phyloP scores from a whole-genome alignment of 192 early-diverging fungal genomes.

The Umbelopsis sp. region DNA sequence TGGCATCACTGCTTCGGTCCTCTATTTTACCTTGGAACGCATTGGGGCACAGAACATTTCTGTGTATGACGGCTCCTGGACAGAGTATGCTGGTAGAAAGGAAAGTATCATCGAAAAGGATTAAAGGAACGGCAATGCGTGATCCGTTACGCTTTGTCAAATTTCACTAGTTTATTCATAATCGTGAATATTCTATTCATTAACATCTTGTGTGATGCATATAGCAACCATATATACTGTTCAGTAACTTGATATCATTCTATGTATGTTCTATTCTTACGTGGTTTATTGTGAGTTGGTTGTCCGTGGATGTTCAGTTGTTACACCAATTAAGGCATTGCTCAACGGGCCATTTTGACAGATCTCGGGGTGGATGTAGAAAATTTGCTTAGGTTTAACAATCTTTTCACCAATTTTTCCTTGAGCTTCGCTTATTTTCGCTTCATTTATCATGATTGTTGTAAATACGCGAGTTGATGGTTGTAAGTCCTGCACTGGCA shows the following conservation, averaged over 20 bases:
- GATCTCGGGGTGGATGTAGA: slow-evolving; percentile 52
- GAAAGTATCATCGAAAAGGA: slow-evolving; percentile 67
- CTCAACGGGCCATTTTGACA: slow-evolving; percentile 40
- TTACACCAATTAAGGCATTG: neutral
- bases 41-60: slow-evolving; percentile 66
- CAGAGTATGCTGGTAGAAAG: slow-evolving; percentile 79
- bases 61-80: slow-evolving; percentile 92
- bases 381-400: slow-evolving; percentile 42
- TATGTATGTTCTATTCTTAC: neutral
- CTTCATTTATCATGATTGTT: slow-evolving; percentile 47
- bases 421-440: slow-evolving; percentile 22
- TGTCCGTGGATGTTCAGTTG: neutral
- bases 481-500: slow-evolving; percentile 47
- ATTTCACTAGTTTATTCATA: neutral
- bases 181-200: neutral
- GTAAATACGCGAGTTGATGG: slow-evolving; percentile 59
- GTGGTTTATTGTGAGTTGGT: neutral
- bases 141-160: neutral
- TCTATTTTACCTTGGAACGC: slow-evolving; percentile 78
- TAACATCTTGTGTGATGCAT: neutral
- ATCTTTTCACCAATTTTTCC: slow-evolving; percentile 37
- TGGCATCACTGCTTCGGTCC: slow-evolving; percentile 83
- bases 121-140: neutral
- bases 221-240: neutral
- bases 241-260: neutral